A percentile compares a stretch with the other conserved stretches of the same genome.
Evolutionary conservation across 495 filamentous ascomycete species (phyloP).

Genomic region (Lasiosphaeria hispida): DNA sequence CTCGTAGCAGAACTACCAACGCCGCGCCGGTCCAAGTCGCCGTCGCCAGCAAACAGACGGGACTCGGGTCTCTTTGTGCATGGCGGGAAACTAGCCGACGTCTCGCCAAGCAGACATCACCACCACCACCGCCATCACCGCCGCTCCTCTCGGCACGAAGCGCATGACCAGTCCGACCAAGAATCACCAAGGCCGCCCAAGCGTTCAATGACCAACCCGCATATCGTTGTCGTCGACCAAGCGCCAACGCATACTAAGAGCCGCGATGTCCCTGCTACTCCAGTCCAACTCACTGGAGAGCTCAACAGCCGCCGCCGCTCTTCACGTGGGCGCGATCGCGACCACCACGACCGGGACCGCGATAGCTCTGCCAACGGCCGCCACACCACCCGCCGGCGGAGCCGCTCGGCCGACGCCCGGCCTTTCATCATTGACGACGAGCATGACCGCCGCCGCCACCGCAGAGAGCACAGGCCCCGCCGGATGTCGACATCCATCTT

Average conservation of each 20-base stretch:
- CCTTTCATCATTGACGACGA: constrained; percentile 28
- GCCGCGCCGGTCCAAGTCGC: constrained; percentile 40
- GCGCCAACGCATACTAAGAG: constrained; percentile 15
- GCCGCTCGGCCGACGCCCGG: constrained; percentile 15
- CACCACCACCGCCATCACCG: constrained; percentile 14
- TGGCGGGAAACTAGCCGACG: constrained; percentile 29
- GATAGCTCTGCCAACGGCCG: background rate
- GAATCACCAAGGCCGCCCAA: constrained; percentile 12
- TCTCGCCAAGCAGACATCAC: constrained; percentile 20
- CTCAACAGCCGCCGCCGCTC: constrained; percentile 20
- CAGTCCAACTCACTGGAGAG: constrained; percentile 22
- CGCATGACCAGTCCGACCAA: constrained; percentile 9
- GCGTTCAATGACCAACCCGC: constrained; percentile 24
- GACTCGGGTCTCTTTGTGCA: constrained; percentile 33
- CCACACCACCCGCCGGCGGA: constrained; percentile 17
- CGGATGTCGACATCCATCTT: constrained; percentile 17
- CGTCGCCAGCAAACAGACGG: constrained; percentile 36
- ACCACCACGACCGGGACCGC: constrained; percentile 9
- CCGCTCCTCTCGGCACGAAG: constrained; percentile 16
- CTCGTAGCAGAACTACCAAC: constrained; percentile 31
- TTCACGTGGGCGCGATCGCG: constrained; percentile 15
- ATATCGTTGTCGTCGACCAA: constrained; percentile 30
- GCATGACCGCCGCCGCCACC: constrained; percentile 26
- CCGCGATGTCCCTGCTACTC: constrained; percentile 22
- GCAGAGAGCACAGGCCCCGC: constrained; percentile 17